Base-by-base conservation (phyloP, 345 rosid species). In the Firmiana major region DNA sequence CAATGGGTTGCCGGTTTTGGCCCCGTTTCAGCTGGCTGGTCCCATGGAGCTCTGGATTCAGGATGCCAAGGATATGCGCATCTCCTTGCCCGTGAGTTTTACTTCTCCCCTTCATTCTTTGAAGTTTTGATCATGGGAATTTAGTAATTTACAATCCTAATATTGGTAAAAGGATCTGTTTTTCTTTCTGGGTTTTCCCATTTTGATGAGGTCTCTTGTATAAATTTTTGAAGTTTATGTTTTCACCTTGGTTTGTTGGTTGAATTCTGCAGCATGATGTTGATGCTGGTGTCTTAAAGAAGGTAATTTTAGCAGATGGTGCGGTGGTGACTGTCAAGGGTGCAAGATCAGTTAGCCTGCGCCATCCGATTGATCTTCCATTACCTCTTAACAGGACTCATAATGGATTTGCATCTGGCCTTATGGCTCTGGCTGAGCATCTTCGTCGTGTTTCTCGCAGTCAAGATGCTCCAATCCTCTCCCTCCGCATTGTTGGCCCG, bases 11-110 rank as follows among this genome's bases (percentile, higher is more conserved):
- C 96, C 96, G 48, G 94, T 91, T 79, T 81, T 94, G 70, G 94
- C 94, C 72, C 98, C 98, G 9, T 94, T 94, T 71, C 99, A 94
- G 86, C 89, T 94, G 74, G 94, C 97, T 62, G 99, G 98, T 13
- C 99, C 99, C 3, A 91, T 96, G 94, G 98, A 93, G 83, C 76
- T 96, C 68, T 96, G 98, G 99, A 90, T 96, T 74, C 98, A 91
- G 80, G 98, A 96, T 78, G 99, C 98, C 26, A 38, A 45, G 81
- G 85, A 95, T 80, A 89, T 95, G 90, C 90, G 98, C 13, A 74
- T 94, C 66, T 91, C 96, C 0, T 82, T 95, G 64, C 98, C 99
- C 2, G 98, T 90, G 80, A 81, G 79, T 63, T 49, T 31, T 21
- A 19, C 38, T 17, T 40, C 40, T 34, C 10, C 22, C 54, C 11